These are phyloP conservation scores for Biancaea sappan DNA, from an alignment of 306 rosid genomes.

Conservation along the genomic window DNA sequence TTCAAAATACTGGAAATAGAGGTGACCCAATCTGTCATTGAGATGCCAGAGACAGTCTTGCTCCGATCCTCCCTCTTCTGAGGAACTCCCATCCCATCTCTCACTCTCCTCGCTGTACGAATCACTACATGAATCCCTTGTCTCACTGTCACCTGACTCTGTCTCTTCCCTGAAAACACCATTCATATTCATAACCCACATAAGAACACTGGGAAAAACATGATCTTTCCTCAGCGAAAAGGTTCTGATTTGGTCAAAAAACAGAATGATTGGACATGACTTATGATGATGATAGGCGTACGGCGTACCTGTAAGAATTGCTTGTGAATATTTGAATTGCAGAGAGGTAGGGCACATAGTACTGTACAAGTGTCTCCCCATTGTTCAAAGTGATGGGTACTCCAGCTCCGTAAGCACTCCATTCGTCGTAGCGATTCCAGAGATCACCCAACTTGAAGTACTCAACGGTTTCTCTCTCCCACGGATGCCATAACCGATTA, in stretches of 20 bases:
- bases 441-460: slow-evolving; percentile 83
- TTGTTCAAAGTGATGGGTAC: slow-evolving; percentile 66
- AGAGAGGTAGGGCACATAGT: slow-evolving; percentile 96
- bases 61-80: slow-evolving; percentile 86
- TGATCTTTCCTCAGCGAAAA: background rate
- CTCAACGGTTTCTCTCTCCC: slow-evolving; percentile 87
- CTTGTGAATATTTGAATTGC: slow-evolving; percentile 88
- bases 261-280: slow-evolving; percentile 1
- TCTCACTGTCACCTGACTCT: slow-evolving; percentile 76
- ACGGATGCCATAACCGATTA: slow-evolving; percentile 85
- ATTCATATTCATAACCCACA: slow-evolving; percentile 21
- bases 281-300: slow-evolving; percentile 14
- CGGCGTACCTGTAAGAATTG: slow-evolving; percentile 70
- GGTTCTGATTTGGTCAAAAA: slow-evolving; percentile 12
- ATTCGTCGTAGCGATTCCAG: slow-evolving; percentile 83
- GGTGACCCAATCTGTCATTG: slow-evolving; percentile 74
- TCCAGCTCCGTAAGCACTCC: slow-evolving; percentile 97
- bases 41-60: slow-evolving; percentile 56
- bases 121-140: slow-evolving; percentile 76
- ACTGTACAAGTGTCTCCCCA: slow-evolving; percentile 84
- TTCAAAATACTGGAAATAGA: slow-evolving; percentile 83
- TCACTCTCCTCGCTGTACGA: slow-evolving; percentile 82
- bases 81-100: slow-evolving; percentile 81
- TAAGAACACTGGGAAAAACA: slow-evolving; percentile 13
- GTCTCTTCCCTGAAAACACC: slow-evolving; percentile 68